Percentiles rank a stretch among this genome's conserved stretches.
phyloP scores from a whole-genome alignment of 768 basidiomycete genomes.

The Naganishia friedmannii region DNA sequence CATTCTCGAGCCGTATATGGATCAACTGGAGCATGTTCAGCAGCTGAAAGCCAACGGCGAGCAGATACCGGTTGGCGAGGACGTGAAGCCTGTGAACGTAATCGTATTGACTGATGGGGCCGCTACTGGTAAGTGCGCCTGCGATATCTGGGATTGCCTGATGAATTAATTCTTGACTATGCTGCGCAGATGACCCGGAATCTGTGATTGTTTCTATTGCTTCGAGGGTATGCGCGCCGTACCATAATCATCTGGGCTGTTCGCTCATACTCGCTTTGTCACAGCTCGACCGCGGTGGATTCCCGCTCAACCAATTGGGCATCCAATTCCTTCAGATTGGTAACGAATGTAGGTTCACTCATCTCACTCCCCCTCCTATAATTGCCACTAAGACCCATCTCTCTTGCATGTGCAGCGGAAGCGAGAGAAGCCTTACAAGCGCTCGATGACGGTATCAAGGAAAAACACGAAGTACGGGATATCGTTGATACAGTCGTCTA shows the following conservation, averaged over 20 bases:
- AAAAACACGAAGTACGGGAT: conserved; percentile 56
- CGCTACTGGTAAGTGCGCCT: conserved; percentile 45
- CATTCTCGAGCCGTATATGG: conserved; percentile 46
- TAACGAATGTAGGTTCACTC: conserved; percentile 42
- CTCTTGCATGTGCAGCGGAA: neutral
- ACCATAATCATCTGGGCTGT: neutral
- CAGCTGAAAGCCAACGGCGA: conserved; percentile 19
- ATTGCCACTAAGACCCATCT: neutral
- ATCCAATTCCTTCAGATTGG: conserved; percentile 74
- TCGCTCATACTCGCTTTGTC: no score
- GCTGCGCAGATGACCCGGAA: conserved; percentile 45
- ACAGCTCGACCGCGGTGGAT: conserved; percentile 58
- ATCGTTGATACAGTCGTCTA: conserved; percentile 71
- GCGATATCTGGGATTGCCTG: neutral
- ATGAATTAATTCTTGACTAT: no score
- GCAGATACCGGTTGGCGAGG: conserved; percentile 27
- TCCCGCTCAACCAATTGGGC: conserved; percentile 62
- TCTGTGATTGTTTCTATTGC: conserved; percentile 53
- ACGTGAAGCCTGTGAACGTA: conserved; percentile 47
- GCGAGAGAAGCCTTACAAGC: conserved; percentile 57
- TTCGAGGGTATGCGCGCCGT: conserved; percentile 40
- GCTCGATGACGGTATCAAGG: conserved; percentile 62
- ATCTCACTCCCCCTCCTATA: no score
- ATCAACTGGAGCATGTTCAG: conserved; percentile 35
- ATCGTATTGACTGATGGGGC: conserved; percentile 55